Percentiles rank a stretch among this genome's conserved stretches.
These are phyloP conservation scores for Prototheca cutis DNA, from an alignment of 163 green algal genomes.

Conservation along the genomic window DNA sequence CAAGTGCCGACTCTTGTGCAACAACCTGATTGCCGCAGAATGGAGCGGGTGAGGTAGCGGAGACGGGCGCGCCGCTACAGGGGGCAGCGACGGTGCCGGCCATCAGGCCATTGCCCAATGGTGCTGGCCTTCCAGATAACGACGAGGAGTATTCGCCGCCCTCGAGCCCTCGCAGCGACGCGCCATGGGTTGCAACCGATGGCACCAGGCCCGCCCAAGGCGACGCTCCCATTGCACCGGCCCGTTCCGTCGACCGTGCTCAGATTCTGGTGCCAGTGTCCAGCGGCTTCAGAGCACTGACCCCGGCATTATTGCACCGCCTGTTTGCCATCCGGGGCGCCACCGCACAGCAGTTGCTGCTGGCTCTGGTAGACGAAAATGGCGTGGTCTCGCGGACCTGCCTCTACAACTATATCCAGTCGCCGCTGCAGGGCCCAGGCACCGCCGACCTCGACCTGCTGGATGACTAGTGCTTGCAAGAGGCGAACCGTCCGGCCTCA, in stretches of 20 bases:
- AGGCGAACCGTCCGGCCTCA: too few species aligned
- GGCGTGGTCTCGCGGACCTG: constrained; percentile 24
- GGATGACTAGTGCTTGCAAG: too few species aligned
- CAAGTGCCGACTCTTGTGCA: too few species aligned
- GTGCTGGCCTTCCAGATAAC: too few species aligned
- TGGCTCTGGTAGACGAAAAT: constrained; percentile 26
- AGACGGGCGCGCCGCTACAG: too few species aligned
- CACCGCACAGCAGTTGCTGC: constrained; percentile 30
- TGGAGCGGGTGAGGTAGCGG: too few species aligned
- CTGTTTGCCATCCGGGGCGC: constrained; percentile 23
- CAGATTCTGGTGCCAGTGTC: constrained; percentile 26
- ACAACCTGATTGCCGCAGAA: too few species aligned
- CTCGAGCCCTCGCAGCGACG: too few species aligned
- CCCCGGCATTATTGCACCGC: constrained; percentile 15
- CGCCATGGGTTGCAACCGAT: background rate
- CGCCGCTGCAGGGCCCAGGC: constrained; percentile 24
- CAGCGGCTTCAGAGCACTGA: constrained; percentile 15
- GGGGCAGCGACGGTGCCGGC: too few species aligned
- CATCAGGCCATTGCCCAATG: too few species aligned
- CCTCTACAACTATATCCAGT: constrained; percentile 24
- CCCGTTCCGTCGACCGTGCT: constrained; percentile 2
- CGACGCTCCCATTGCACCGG: background rate
- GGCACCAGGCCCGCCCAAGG: background rate
- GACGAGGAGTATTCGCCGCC: too few species aligned
- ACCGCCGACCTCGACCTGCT: constrained; percentile 21